These are phyloP conservation scores for Lasiosphaeria ovina DNA, from an alignment of 495 filamentous ascomycete genomes.

Conservation along the genomic window DNA sequence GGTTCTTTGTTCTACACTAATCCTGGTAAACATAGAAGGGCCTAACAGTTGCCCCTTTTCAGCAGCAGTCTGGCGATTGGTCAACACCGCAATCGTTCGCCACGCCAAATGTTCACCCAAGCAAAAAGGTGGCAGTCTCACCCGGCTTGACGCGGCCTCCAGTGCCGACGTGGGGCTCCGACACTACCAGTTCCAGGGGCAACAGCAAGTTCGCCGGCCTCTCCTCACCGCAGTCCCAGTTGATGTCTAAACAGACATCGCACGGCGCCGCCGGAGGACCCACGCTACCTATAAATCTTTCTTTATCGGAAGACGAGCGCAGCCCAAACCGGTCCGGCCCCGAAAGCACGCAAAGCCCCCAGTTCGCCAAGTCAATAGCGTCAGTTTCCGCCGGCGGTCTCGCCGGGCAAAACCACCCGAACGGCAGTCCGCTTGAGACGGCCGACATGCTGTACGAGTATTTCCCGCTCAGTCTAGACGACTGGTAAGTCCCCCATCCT, in stretches of 20 bases:
- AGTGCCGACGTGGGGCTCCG: conserved; percentile 26
- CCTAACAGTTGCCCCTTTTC: background rate
- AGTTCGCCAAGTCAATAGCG: conserved; percentile 35
- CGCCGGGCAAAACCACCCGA: conserved; percentile 17
- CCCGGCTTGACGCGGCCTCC: conserved; percentile 23
- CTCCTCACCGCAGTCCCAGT: background rate
- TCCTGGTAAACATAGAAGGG: too few relatives aligned
- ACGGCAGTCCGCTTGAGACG: conserved; percentile 62
- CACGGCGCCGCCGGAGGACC: conserved; percentile 25
- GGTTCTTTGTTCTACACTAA: background rate
- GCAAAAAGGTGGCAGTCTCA: conserved; percentile 29
- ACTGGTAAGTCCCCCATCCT: conserved; percentile 56
- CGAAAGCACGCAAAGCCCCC: conserved; percentile 31
- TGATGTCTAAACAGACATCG: background rate
- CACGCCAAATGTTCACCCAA: conserved; percentile 21
- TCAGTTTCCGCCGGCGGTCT: conserved; percentile 24
- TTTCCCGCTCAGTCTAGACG: conserved; percentile 82
- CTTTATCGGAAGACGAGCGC: conserved; percentile 71
- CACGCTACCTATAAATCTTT: conserved; percentile 64
- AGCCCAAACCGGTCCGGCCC: conserved; percentile 43
- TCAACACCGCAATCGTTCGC: conserved; percentile 20
- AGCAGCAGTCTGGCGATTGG: conserved; percentile 25
- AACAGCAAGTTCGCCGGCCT: conserved; percentile 10
- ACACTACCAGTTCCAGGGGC: conserved; percentile 22
- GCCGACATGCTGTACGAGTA: conserved; percentile 87